Evolutionary conservation across 1,284 basidiomycete genomes (phyloP).

Genomic region (Ganoderma boninense): DNA sequence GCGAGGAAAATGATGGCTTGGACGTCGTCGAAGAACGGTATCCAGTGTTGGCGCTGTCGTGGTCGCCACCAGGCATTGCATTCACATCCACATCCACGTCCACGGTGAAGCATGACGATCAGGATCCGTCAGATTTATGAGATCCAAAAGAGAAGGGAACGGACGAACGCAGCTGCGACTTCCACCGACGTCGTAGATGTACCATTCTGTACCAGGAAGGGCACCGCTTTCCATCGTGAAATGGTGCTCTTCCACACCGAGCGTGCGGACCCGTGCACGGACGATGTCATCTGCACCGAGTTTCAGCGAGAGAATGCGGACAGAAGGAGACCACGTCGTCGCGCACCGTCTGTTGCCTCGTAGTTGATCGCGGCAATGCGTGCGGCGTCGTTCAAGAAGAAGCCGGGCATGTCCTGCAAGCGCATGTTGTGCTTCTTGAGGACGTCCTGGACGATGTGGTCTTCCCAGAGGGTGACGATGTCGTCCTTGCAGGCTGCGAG

Average conservation of each 20-base stretch:
- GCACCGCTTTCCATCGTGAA: conserved; percentile 61
- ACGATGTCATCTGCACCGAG: conserved; percentile 60
- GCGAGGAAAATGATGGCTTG: conserved; percentile 60
- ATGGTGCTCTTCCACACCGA: conserved; percentile 72
- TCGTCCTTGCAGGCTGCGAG: conserved; percentile 42
- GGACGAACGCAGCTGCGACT: conserved; percentile 57
- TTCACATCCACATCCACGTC: background rate
- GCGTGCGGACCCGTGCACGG: conserved; percentile 65
- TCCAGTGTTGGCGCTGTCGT: conserved; percentile 70
- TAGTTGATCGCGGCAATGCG: conserved; percentile 62
- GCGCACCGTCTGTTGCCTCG: conserved; percentile 55
- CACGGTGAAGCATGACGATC: background rate
- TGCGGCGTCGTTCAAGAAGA: conserved; percentile 68
- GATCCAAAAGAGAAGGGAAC: conserved; percentile 4
- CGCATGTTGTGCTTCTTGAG: conserved; percentile 56
- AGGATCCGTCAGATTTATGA: conserved; percentile 2
- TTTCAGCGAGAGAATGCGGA: background rate
- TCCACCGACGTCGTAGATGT: conserved; percentile 73
- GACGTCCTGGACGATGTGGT: conserved; percentile 56
- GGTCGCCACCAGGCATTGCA: background rate
- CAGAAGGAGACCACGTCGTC: background rate
- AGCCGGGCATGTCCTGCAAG: conserved; percentile 63
- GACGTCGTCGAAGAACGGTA: conserved; percentile 68
- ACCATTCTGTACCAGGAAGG: conserved; percentile 58
- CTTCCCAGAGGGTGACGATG: conserved; percentile 65